A percentile compares a stretch with the other conserved stretches of the same genome.
Evolutionary conservation across 495 filamentous ascomycete genomes (phyloP).

Genomic region (Oleoguttula mirabilis): DNA sequence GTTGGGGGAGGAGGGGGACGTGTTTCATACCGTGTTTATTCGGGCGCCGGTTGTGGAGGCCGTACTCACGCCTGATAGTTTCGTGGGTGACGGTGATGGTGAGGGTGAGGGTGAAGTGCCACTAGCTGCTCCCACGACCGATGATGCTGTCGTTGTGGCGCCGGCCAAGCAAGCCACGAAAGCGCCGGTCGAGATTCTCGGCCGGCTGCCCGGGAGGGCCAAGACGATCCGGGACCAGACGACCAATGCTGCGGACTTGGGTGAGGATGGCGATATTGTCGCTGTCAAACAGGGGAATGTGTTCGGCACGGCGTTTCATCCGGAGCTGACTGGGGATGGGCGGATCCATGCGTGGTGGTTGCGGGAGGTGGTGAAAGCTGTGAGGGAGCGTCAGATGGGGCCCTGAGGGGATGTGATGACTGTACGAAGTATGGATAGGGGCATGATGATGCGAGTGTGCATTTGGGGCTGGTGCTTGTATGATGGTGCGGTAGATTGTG

Average conservation of each 20-base stretch:
- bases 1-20: slow-evolving; percentile 17
- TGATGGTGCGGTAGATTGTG: no score
- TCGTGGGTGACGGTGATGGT: slow-evolving; percentile 31
- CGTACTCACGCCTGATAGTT: slow-evolving; percentile 40
- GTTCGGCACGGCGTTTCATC: slow-evolving; percentile 94
- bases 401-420: no score
- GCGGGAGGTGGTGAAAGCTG: slow-evolving; percentile 44
- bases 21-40: slow-evolving; percentile 84
- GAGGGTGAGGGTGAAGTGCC: slow-evolving; percentile 38
- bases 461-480: no score
- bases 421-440: no score
- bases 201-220: slow-evolving; percentile 37
- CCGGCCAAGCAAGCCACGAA: slow-evolving; percentile 37
- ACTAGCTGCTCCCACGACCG: slow-evolving; percentile 33
- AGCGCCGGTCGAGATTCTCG: slow-evolving; percentile 46
- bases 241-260: slow-evolving; percentile 36
- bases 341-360: slow-evolving; percentile 95
- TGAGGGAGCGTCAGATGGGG: no score
- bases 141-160: slow-evolving; percentile 56
- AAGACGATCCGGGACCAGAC: slow-evolving; percentile 28
- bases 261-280: slow-evolving; percentile 67
- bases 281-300: slow-evolving; percentile 89
- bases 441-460: no score
- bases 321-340: slow-evolving; percentile 78
- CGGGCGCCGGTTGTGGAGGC: slow-evolving; percentile 86